Evolutionary conservation across 768 basidiomycete genomes (phyloP), one percentile per base, ranked within the genome.

Genomic region (Suillus lakei): DNA sequence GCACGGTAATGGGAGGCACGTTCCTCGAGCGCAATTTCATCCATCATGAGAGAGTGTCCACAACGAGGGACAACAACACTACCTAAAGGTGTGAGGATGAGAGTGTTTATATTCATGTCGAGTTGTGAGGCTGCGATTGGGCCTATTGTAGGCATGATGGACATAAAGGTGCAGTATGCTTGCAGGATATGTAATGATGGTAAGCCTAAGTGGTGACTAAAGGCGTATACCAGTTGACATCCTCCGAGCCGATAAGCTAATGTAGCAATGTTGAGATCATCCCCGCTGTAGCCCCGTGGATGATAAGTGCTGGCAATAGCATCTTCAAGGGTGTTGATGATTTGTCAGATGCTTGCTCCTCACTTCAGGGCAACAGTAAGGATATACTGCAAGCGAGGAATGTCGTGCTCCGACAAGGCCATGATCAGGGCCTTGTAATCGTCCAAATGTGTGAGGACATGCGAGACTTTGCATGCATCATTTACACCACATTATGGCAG

Each of bases 1-100:
- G 66, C 34, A 21, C 26, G 59, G 34, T 65, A 62, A 43, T 69
- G 54, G 46, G n/a, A 8, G 10, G 66, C 66, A 0, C 23, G 38
- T 53, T 71, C 66, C 50, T 71, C 70, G 12, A 69, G 21, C 5
- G 66, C 66, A 26, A 66, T 64, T 41, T 71, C 60, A 38, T 71
- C 70, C 12, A 66, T 66, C 15, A 63, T 39, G 16, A 70, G 38
- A 26, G 43, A 65, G 55, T 66, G 28, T 8, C 69, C 66, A 15
- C 60, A 48, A 34, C 48, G 63, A 39, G 34, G n/a, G 34, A 21
- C 16, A n/a, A 21, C 18, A 16, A 36, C 21, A 15, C 39, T 39
- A 15, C 15, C 13, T 6, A 39, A 46, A 32, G 53, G 61, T 50
- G 18, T 46, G 26, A 68, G 32, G n/a, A 68, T 38, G n/a, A 68